Conservation (phyloP, 352 stramenopile species). For the Pythium dissotocum region DNA sequence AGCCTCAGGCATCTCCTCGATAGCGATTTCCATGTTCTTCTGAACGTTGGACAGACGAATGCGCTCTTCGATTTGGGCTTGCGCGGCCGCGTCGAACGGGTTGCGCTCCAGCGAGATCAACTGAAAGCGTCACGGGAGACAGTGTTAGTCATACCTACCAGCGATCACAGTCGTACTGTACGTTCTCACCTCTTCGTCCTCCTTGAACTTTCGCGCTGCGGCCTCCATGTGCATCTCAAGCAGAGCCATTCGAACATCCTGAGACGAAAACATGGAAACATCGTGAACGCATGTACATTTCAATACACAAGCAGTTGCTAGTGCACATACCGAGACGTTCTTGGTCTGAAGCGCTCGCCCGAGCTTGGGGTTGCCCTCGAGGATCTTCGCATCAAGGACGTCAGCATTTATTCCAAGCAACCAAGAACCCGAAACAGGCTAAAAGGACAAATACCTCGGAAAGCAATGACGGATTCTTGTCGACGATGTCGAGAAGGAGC, state of each 20-base stretch:
- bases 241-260: constrained; percentile 83
- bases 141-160: neutral
- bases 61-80: constrained; percentile 82
- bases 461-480: constrained; percentile 78
- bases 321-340: constrained; percentile 54
- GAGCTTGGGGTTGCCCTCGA: constrained; percentile 64
- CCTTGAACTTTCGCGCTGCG: constrained; percentile 74
- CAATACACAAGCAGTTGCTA: neutral
- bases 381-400: constrained; percentile 37
- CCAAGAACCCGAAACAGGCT: neutral
- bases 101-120: constrained; percentile 64
- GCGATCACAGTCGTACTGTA: neutral
- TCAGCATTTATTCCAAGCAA: neutral
- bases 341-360: constrained; percentile 65
- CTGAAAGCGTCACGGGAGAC: constrained; percentile 3
- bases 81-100: constrained; percentile 72
- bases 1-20: constrained; percentile 86
- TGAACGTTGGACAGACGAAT: constrained; percentile 87
- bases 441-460: constrained; percentile 38
- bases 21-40: constrained; percentile 90
- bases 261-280: neutral
- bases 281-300: neutral
- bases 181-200: constrained; percentile 63
- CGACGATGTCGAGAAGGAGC: constrained; percentile 79
- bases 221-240: constrained; percentile 87